Conservation (phyloP, 164 flowering plant species). For the Magnolia kwangsiensis region DNA sequence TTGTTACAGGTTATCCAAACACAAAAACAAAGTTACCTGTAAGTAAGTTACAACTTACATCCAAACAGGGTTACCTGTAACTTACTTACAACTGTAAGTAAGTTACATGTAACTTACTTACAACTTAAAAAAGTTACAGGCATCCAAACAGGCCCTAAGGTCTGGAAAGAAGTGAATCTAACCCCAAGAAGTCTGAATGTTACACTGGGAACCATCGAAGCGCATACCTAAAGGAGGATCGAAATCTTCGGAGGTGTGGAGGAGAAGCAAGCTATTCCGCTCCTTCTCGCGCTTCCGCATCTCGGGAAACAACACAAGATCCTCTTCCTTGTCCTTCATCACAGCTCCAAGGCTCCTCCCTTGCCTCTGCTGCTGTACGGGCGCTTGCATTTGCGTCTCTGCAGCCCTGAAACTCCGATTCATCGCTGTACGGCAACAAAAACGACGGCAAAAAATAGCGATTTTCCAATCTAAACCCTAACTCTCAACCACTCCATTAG, state of each 20-base stretch:
- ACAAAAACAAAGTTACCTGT: too few species aligned
- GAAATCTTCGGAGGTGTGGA: constrained; percentile 61
- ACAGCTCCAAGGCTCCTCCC: constrained; percentile 43
- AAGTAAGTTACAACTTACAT: too few species aligned
- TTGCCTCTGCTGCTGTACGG: constrained; percentile 45
- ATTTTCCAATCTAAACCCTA: neutral
- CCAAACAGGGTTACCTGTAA: too few species aligned
- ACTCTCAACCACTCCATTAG: neutral
- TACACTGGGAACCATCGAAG: neutral
- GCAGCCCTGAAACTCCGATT: constrained; percentile 85
- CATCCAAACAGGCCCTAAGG: too few species aligned
- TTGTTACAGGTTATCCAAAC: too few species aligned
- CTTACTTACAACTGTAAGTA: too few species aligned
- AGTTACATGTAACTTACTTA: too few species aligned
- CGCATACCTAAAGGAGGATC: constrained; percentile 67
- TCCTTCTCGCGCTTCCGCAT: constrained; percentile 89
- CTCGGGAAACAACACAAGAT: constrained; percentile 85
- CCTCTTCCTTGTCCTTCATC: constrained; percentile 88
- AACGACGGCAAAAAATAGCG: neutral
- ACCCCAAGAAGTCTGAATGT: neutral
- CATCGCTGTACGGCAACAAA: constrained; percentile 27
- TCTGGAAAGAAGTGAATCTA: neutral
- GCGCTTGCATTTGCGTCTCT: constrained; percentile 62
- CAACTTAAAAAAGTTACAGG: too few species aligned
- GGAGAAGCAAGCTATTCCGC: constrained; percentile 40